Evolutionary conservation across 139 green algal species (phyloP).

Genomic region (Microglena sp.): DNA sequence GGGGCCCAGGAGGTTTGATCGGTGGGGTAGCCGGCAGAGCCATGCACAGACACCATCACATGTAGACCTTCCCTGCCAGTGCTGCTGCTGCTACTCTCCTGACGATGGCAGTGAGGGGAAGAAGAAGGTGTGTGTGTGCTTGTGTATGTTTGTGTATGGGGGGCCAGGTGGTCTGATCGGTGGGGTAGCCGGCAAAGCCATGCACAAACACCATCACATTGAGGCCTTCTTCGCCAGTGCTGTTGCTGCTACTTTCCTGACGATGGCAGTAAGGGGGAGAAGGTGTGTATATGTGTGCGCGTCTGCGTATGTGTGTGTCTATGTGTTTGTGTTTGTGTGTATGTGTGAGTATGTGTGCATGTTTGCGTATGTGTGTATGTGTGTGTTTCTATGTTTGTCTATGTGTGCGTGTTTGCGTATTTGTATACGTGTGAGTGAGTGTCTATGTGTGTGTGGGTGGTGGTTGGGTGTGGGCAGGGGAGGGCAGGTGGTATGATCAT

Average conservation of each 20-base stretch:
- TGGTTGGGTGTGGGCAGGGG: too few species aligned
- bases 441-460: too few species aligned
- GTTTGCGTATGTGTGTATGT: too few species aligned
- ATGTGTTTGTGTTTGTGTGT: background rate
- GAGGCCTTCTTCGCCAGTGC: constrained; percentile 15
- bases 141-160: constrained; percentile 1
- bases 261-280: background rate
- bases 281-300: background rate
- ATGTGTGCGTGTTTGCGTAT: too few species aligned
- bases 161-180: constrained; percentile 5
- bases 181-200: background rate
- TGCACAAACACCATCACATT: constrained; percentile 34
- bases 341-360: background rate
- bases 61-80: constrained; percentile 26
- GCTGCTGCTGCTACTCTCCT: too few species aligned
- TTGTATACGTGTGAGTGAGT: too few species aligned
- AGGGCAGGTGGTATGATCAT: too few species aligned
- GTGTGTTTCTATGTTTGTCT: too few species aligned
- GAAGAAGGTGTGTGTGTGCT: background rate
- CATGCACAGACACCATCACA: constrained; percentile 31
- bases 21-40: constrained; percentile 24
- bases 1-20: too few species aligned
- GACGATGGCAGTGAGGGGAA: too few species aligned
- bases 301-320: background rate
- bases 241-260: too few species aligned